Evolutionary conservation across 805 yeast genomes (phyloP), one percentile per base, ranked within the genome.

Genomic region (Candida hungchunana): DNA sequence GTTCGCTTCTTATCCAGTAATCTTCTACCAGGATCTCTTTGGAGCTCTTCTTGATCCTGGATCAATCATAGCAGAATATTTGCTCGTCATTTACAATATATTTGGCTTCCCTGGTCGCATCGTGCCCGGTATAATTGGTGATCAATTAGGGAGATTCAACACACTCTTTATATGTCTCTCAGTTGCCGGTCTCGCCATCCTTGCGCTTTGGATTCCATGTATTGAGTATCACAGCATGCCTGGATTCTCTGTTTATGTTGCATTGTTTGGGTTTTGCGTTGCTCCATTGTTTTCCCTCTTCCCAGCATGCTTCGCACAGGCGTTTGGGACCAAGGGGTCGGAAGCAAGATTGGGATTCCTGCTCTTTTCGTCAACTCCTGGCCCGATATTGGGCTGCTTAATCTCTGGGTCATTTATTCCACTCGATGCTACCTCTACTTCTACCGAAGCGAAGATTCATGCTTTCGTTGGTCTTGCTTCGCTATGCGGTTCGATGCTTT

Each of bases 51-150:
- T 42, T 7, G 33, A 24, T 13, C 48, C 48, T 2, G 22, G 16
- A 5, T 9, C 32, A 2, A 25, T 8, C 8, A 8, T 42, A 5
- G 29, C 43, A 6, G 10, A 39, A 9, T 42, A 38, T 24, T 15
- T 44, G n/a, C 27, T 36, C 16, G 40, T 44, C 6, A 28, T 44
- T 3, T 44, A 36, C 32, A 42, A 37, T 28, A 29, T 39, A 9
- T 34, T 42, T 34, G 48, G 48, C 6, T 20, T 24, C 7, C 48
- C 48, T 11, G 48, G 48, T n/a, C 29, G 48, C 14, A 31, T 44
- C 6, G 9, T 44, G 8, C 48, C 48, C 5, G 46, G 42, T 8
- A 22, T 37, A 9, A 11, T 29, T 7, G 36, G 46, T 18, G 48
- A 44, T 22, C 31, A 34, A 5, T 14, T 44, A 19, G 48, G 48